Percentiles rank a stretch among this genome's conserved stretches.
phyloP scores from a whole-genome alignment of 2,329 filamentous ascomycete genomes.

The Atkinsonella texensis region DNA sequence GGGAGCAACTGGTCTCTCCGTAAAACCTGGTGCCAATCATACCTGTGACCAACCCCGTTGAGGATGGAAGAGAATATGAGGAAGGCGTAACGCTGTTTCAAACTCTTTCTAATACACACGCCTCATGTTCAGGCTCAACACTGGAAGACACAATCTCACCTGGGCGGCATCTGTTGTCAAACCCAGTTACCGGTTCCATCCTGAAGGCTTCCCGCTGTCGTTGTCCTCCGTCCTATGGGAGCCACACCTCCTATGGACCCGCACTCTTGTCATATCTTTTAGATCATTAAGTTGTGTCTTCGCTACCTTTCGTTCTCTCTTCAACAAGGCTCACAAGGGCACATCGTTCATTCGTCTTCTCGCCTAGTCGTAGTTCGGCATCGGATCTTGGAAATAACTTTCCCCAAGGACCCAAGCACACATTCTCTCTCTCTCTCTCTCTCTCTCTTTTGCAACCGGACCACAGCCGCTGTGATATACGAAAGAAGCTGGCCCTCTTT shows the following conservation, averaged over 20 bases:
- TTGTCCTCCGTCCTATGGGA: not conserved
- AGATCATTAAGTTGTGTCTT: slow-evolving; percentile 4
- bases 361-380: slow-evolving; percentile 4
- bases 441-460: not conserved
- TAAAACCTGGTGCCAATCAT: slow-evolving; percentile 1
- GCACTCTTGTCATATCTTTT: slow-evolving; percentile 4
- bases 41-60: not conserved
- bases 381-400: not conserved
- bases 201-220: slow-evolving; percentile 5
- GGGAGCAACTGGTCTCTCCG: not conserved
- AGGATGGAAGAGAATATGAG: not conserved
- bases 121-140: slow-evolving; percentile 1
- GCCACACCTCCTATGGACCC: slow-evolving; percentile 7
- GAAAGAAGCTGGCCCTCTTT: slow-evolving; percentile 4
- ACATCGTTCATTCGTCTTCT: slow-evolving; percentile 4
- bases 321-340: slow-evolving; percentile 4
- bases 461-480: slow-evolving; percentile 1
- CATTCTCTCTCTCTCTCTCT: not conserved
- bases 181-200: slow-evolving; percentile 6
- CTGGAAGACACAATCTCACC: slow-evolving; percentile 1
- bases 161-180: slow-evolving; percentile 2
- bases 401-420: not conserved
- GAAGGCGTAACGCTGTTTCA: not conserved
- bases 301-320: slow-evolving; percentile 4
- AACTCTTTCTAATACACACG: not conserved